Base-by-base conservation (phyloP, 2,329 filamentous ascomycete species). In the Monilinia laxa region DNA sequence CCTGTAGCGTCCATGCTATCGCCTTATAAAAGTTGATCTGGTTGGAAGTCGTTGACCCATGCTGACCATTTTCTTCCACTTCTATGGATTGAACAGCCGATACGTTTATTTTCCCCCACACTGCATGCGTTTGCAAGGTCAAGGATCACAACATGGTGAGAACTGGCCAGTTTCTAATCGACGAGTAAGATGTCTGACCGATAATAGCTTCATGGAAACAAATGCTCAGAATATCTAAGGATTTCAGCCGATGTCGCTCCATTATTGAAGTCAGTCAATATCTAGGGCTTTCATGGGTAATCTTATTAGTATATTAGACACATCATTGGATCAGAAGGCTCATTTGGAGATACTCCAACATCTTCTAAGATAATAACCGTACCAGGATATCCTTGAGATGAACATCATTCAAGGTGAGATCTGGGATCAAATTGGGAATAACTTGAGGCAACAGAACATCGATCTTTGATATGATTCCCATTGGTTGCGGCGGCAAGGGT, bases 401-500 rank as follows among this genome's bases (percentile, higher is more conserved):
- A 20, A 25, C 14, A 18, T 40, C n/a, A 53, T 40, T 40, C 59
- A 53, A 28, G 28, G n/a, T 49, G 42, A 49, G 57, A 59, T 35
- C 10, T 49, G 7, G 12, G 11, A 59, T 59, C 25, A 47, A 45
- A 49, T 60, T 60, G 57, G 12, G 28, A 51, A 51, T 28, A 3
- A 23, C 57, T 35, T 18, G 57, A 49, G 28, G 47, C 3, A 12
- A 62, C 23, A n/a, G 35, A 55, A 25, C 16, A 62, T 53, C 59
- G 35, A 60, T 49, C 20, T 60, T 25, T 49, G 42, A 49, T 14
- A 40, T 6, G 31, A 40, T 54, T 60, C 14, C 45, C 42, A 60
- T 62, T 62, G 58, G 58, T 38, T 16, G 31, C 14, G 20, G 63
- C 54, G n/a, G 16, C 56, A 65, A 62, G 64, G 64, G 38, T 65